Evolutionary conservation across 2,329 filamentous ascomycete species (phyloP), one percentile per base, ranked within the genome.

Genomic region (Tothia fuscella): DNA sequence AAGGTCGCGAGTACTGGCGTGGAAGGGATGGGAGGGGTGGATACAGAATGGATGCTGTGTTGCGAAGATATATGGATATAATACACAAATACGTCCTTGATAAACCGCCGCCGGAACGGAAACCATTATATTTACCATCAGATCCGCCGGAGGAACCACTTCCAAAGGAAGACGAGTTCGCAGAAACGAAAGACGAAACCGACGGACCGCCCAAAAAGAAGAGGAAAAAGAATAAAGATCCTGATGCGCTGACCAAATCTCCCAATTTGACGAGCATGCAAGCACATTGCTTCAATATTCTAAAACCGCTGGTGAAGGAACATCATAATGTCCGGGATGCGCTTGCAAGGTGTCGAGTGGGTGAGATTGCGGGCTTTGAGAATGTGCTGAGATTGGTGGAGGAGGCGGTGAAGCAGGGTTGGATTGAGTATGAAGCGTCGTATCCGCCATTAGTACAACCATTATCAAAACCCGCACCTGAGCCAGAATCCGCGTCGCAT

Each of bases 1-100:
- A 84, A 57, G 77, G 76, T 0, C 71, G 81, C 45, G 87, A 93
- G 53, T 96, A 91, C 60, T 96, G 89, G 88, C 71, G 82, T 25
- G 85, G 83, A 1, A 70, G 65, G 40, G 76, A 88, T 53, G 84
- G 85, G 1, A 79, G 75, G 46, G 84, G 86, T 4, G 93, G 91
- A 1, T 96, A 83, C 62, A 73, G 91, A 44, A 76, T 95, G 48
- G 91, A 98, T 58, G 87, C 84, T 2, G 76, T 95, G 1, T 74
- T 91, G 52, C 70, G 91, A 46, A 74, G 89, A 25, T 98, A 98
- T 57, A 68, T 96, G 60, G 82, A 95, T 54, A 93, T 98, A 45
- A 72, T 96, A 37, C 79, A 95, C 60, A 72, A 72, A 57, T 74
- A 93, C 53, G 83, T 82, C 1, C 65, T 91, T 0, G 77, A 77